Conservation (phyloP, 1,139 yeast species). For the Pichia sp. region DNA sequence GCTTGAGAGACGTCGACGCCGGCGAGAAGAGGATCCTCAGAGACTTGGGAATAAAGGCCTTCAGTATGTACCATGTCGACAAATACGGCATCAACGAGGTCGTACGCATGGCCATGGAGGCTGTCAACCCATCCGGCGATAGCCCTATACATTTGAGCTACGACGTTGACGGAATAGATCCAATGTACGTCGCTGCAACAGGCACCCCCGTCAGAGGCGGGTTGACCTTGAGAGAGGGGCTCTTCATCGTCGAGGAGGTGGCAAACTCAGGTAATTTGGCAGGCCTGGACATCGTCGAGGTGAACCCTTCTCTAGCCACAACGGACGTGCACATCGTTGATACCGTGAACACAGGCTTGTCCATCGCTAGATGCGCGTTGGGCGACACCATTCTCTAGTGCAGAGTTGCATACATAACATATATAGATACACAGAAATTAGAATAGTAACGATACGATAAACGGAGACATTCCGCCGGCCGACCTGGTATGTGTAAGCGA, state of each 20-base stretch:
- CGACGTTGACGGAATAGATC: slow-evolving; percentile 97
- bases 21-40: slow-evolving; percentile 75
- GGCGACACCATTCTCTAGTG: slow-evolving; percentile 77
- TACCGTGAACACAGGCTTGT: slow-evolving; percentile 86
- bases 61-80: slow-evolving; percentile 94
- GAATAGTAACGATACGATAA: no score
- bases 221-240: slow-evolving; percentile 86
- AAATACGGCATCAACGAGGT: slow-evolving; percentile 90
- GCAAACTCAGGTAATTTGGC: slow-evolving; percentile 84
- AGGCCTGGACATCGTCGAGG: slow-evolving; percentile 89
- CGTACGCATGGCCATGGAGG: slow-evolving; percentile 83
- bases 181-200: slow-evolving; percentile 90
- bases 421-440: no score
- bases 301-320: slow-evolving; percentile 86
- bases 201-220: slow-evolving; percentile 99
- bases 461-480: no score
- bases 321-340: slow-evolving; percentile 72
- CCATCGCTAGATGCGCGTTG: slow-evolving; percentile 87
- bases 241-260: slow-evolving; percentile 85
- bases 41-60: slow-evolving; percentile 75
- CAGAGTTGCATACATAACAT: no score
- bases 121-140: slow-evolving; percentile 68
- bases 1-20: slow-evolving; percentile 86
- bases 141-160: slow-evolving; percentile 85
- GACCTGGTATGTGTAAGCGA: no score